Evolutionary conservation across 148 eudicot species (phyloP), one percentile per base, ranked within the genome.

Genomic region (Pharnaceum exiguum): DNA sequence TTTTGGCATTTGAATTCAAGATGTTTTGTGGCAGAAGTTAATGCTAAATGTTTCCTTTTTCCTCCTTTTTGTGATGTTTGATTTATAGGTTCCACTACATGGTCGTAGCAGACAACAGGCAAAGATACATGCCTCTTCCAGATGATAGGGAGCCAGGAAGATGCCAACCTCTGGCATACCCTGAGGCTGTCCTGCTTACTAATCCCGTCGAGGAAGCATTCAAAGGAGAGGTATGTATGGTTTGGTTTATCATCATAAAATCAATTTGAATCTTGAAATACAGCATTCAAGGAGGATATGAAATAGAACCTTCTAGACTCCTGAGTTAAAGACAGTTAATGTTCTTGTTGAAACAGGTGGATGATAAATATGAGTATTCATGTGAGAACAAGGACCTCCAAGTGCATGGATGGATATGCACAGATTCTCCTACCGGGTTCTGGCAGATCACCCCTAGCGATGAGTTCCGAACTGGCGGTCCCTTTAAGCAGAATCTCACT

Each of bases 381-480:
- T 71, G 89, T 43, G 90, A 85, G 31, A 69, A 84, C 44, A 74
- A 76, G 71, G 89, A 88, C 61, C 79, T 84, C 8, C 70, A 72
- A 51, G 91, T 88, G 5, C 96, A 88, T 12, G 96, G 96, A 15
- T 88, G 91, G 91, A 88, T 84, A 67, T 77, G 76, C 48, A 74
- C 52, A 59, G 76, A 78, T 32, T 75, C 87, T 11, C 77, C 85
- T 0, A 78, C 82, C 3, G 96, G 96, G n/a, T 82, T 88, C 62
- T 81, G 98, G 95, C 90, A 79, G 50, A 85, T 91, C 35, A 77
- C 80, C 1, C 88, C 96, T 11, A 79, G 84, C 12, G 77, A 85
- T 46, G 98, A 91, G 64, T 91, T 87, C 55, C 78, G 90, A 33
- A 68, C 90, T 10, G 86, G 96, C 4, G 98, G 98, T 3, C 88